Evolutionary conservation across 2,329 filamentous ascomycete species (phyloP).

Genomic region (Aspergillus fructus): DNA sequence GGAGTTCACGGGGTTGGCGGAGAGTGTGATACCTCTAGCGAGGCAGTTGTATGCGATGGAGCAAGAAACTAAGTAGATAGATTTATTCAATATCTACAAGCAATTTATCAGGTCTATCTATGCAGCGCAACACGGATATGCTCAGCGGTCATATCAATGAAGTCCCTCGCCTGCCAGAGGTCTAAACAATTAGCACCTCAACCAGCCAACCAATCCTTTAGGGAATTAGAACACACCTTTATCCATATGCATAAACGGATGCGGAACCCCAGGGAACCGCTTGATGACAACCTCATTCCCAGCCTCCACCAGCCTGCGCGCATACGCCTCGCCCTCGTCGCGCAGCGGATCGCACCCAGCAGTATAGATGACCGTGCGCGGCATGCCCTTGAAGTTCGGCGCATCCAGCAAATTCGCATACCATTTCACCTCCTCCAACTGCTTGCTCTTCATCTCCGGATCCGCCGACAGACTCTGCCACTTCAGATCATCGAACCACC

Average conservation of each 20-base stretch:
- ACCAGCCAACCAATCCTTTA: too few species aligned
- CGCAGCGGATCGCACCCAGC: slow-evolving; percentile 38
- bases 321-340: slow-evolving; percentile 35
- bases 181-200: not conserved
- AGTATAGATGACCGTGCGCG: slow-evolving; percentile 33
- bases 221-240: not conserved
- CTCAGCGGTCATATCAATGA: not conserved
- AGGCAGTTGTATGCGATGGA: not conserved
- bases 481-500: slow-evolving; percentile 29
- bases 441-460: not conserved
- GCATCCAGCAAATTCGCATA: slow-evolving; percentile 26
- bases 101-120: not conserved
- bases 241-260: slow-evolving; percentile 24
- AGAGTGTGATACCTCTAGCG: too few species aligned
- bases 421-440: slow-evolving; percentile 5
- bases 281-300: slow-evolving; percentile 29
- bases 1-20: too few species aligned
- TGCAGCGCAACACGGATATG: not conserved
- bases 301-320: slow-evolving; percentile 19
- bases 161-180: not conserved
- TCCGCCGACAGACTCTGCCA: slow-evolving; percentile 12
- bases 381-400: slow-evolving; percentile 24
- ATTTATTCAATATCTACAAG: too few species aligned
- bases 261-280: slow-evolving; percentile 28
- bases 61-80: too few species aligned